Conservation (phyloP, 1,284 basidiomycete species). For the Fomes fomentarius region DNA sequence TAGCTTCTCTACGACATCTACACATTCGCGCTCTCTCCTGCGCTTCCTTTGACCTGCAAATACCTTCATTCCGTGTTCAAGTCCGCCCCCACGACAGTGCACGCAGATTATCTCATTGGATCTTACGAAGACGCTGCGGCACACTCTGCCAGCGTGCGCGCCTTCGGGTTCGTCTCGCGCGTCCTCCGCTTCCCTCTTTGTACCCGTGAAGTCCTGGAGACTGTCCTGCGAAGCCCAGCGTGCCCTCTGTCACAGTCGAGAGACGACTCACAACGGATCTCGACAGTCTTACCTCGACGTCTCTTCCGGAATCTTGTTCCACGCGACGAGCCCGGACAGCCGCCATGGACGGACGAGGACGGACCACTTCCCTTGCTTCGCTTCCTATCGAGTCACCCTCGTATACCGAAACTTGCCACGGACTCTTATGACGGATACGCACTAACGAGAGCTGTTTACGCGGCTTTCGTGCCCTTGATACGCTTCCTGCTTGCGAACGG, state of each 20-base stretch:
- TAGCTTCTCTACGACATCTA: constrained; percentile 80
- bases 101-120: constrained; percentile 61
- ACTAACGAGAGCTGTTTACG: constrained; percentile 74
- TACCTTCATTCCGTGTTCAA: constrained; percentile 56
- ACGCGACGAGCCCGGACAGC: constrained; percentile 33
- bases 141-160: constrained; percentile 9
- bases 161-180: constrained; percentile 43
- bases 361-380: constrained; percentile 65
- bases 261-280: constrained; percentile 1
- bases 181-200: constrained; percentile 71
- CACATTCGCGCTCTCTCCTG: constrained; percentile 60
- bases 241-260: constrained; percentile 11
- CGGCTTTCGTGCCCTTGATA: constrained; percentile 64
- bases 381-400: constrained; percentile 50
- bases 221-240: constrained; percentile 40
- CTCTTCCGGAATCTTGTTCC: constrained; percentile 58
- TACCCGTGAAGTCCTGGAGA: constrained; percentile 54
- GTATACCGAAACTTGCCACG: constrained; percentile 44
- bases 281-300: constrained; percentile 57
- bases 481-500: constrained; percentile 70
- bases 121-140: constrained; percentile 27
- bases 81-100: constrained; percentile 52
- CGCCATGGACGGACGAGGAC: constrained; percentile 40
- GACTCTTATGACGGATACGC: constrained; percentile 79
- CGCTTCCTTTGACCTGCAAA: constrained; percentile 59